phyloP scores from a whole-genome alignment of 352 stramenopile species.

The Paralagenidium karlingii region DNA sequence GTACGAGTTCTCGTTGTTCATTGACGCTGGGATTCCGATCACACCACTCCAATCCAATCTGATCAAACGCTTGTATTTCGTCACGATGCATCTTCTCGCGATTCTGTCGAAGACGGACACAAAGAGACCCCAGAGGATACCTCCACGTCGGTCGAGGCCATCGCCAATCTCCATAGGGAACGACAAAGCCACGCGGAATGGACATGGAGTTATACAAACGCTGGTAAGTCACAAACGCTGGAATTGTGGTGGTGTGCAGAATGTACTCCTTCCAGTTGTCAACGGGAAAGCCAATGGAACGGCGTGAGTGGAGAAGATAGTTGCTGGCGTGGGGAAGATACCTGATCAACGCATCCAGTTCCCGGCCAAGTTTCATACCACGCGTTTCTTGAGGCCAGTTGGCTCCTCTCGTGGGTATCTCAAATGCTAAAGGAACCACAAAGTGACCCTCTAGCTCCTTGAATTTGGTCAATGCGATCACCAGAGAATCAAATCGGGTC shows the following conservation, averaged over 20 bases:
- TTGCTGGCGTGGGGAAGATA: too few species aligned
- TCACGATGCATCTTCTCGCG: too few species aligned
- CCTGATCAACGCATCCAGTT: too few species aligned
- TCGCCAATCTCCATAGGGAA: conserved; percentile 39
- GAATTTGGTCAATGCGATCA: too few species aligned
- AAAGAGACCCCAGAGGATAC: conserved; percentile 79
- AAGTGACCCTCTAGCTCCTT: conserved; percentile 36
- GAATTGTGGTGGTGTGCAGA: conserved; percentile 41
- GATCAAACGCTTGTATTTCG: too few species aligned
- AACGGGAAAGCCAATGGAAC: conserved; percentile 55
- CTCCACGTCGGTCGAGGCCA: conserved; percentile 80
- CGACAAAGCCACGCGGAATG: conserved; percentile 87
- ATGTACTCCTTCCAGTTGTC: conserved; percentile 40
- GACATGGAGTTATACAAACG: conserved; percentile 72
- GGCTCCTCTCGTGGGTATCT: conserved; percentile 19
- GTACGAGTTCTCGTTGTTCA: too few species aligned
- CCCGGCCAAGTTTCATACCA: conserved; percentile 47
- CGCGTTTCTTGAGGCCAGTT: conserved; percentile 38
- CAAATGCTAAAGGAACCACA: conserved; percentile 51
- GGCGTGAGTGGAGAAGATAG: too few species aligned
- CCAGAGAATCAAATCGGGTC: too few species aligned
- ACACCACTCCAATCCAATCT: too few species aligned
- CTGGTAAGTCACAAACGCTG: conserved; percentile 72
- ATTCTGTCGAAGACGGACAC: too few species aligned
- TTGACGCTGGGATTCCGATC: too few species aligned